Evolutionary conservation across 345 rosid genomes (phyloP), one percentile per base, ranked within the genome.

Genomic region (Euclidium syriacum): DNA sequence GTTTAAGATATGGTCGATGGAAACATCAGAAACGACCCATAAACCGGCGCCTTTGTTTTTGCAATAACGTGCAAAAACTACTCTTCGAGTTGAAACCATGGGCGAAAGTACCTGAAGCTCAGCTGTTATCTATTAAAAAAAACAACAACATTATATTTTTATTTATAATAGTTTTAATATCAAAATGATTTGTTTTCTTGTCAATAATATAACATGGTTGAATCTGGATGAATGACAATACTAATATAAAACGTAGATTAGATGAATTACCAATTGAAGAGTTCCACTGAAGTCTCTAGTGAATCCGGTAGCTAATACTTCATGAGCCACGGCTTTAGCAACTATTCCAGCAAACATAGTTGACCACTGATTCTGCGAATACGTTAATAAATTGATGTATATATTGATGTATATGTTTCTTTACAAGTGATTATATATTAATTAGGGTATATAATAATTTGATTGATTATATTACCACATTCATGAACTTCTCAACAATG

Each of bases 1-100:
- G 57, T 78, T 80, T n/a, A 83, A 72, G 33, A 88, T 29, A 44
- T 77, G 74, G 78, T 95, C 97, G 72, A 95, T 71, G 9, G 99
- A 95, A 66, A 86, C 85, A 66, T 95, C 99, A n/a, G 86, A 98
- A 49, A 95, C 95, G 2, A 88, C 94, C 99, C 99, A 95, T 1
- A 83, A 59, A 35, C 89, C 88, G 2, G 88, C 96, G 4, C 67
- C n/a, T n/a, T n/a, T 88, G 29, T 88, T 85, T 56, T 90, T 90
- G 39, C 90, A 88, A 44, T 88, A 88, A 47, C 99, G 83, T 6
- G 75, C n/a, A n/a, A 67, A 90, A 86, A n/a, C 81, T 68, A n/a
- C n/a, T n/a, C n/a, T 68, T 88, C n/a, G 1, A 10, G 91, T 83
- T 1, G 99, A 83, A 38, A 88, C 96, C 1, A 86, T 76, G 1